Evolutionary conservation across 202 grass and related monocot genomes (phyloP).

Genomic region (Eragrostis tef): DNA sequence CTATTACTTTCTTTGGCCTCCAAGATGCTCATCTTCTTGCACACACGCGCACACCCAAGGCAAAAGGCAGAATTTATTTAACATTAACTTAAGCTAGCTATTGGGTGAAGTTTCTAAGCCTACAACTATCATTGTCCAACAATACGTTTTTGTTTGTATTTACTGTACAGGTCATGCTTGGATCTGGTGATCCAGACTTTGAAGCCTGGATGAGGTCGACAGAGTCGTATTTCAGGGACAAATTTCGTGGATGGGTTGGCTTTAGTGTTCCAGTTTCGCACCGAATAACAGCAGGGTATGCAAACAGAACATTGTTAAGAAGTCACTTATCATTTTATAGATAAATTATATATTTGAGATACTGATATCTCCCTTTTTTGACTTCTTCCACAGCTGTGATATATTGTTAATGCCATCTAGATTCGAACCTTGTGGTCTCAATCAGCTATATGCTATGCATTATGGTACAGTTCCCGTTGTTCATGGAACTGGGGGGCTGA

Average conservation of each 20-base stretch:
- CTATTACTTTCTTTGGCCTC: not conserved
- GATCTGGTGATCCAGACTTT: slow-evolving; percentile 75
- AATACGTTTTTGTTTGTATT: slow-evolving; percentile 19
- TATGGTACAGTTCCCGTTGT: slow-evolving; percentile 96
- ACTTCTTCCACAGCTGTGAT: slow-evolving; percentile 68
- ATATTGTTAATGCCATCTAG: slow-evolving; percentile 97
- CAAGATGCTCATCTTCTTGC: not conserved
- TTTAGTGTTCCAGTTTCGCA: slow-evolving; percentile 95
- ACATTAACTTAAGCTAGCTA: not conserved
- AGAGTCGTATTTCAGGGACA: slow-evolving; percentile 68
- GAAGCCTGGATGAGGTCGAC: slow-evolving; percentile 92
- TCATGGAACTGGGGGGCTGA: slow-evolving; percentile 88
- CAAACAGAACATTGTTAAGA: slow-evolving; percentile 23
- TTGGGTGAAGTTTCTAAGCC: slow-evolving; percentile 12
- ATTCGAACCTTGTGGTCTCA: slow-evolving; percentile 96
- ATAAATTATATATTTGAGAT: slow-evolving; percentile 20
- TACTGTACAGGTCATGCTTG: slow-evolving; percentile 82
- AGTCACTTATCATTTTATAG: slow-evolving; percentile 4
- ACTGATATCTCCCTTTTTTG: slow-evolving; percentile 22
- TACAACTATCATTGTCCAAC: slow-evolving; percentile 17
- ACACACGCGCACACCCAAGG: not conserved
- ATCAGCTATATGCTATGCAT: slow-evolving; percentile 96
- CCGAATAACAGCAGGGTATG: slow-evolving; percentile 87
- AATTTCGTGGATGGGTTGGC: slow-evolving; percentile 97
- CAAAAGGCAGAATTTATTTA: not conserved